A percentile compares a stretch with the other conserved stretches of the same genome.
Conservation (phyloP, 805 yeast genomes). For the Barnettozyma wickerhamii region DNA sequence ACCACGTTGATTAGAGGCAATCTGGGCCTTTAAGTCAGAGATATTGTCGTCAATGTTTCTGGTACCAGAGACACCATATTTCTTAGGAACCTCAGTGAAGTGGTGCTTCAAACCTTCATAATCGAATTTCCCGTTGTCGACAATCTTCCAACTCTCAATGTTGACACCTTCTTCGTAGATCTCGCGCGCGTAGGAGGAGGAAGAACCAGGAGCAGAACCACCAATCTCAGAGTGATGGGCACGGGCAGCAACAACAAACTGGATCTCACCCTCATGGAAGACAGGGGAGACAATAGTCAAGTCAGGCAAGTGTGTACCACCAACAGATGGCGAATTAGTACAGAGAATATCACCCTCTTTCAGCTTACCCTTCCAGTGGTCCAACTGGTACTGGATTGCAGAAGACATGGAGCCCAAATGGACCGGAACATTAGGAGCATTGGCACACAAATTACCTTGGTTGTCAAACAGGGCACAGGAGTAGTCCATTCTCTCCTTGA, state of each 20-base stretch:
- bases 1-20: conserved; percentile 51
- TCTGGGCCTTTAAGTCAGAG: conserved; percentile 44
- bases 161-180: conserved; percentile 55
- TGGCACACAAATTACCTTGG: conserved; percentile 40
- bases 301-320: conserved; percentile 47
- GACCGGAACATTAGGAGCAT: conserved; percentile 46
- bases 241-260: conserved; percentile 52
- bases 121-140: conserved; percentile 45
- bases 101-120: conserved; percentile 44
- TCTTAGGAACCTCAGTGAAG: conserved; percentile 43
- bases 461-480: conserved; percentile 45
- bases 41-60: conserved; percentile 51
- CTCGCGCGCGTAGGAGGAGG: conserved; percentile 50
- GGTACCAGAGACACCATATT: conserved; percentile 51
- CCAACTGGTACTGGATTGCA: conserved; percentile 34
- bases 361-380: conserved; percentile 35
- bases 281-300: conserved; percentile 58
- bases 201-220: conserved; percentile 54
- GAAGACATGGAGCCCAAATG: conserved; percentile 45
- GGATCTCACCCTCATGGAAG: conserved; percentile 39
- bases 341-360: conserved; percentile 40
- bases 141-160: conserved; percentile 48
- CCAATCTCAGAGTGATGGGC: conserved; percentile 65
- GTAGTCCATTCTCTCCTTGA: conserved; percentile 45
- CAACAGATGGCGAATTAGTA: conserved; percentile 40